A percentile compares a stretch with the other conserved stretches of the same genome.
Conservation (phyloP, 352 stramenopile genomes). For the Pythium insidiosum region DNA sequence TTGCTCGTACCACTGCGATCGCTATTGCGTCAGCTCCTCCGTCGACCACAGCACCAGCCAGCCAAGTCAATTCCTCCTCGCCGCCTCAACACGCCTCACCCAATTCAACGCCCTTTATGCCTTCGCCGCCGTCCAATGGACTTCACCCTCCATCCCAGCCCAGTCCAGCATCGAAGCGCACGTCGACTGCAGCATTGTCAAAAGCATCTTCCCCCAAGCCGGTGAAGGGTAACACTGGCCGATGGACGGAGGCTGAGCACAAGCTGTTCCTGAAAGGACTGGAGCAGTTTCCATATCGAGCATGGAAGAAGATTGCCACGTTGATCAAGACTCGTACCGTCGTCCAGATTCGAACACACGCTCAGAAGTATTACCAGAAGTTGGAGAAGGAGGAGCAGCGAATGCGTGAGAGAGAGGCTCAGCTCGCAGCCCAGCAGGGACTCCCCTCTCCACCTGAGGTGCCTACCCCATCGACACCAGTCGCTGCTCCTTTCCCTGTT, state of each 20-base stretch:
- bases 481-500: neutral
- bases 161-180: too few species aligned
- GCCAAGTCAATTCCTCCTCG: too few species aligned
- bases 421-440: slow-evolving; percentile 13
- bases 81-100: too few species aligned
- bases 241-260: slow-evolving; percentile 83
- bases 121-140: too few species aligned
- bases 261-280: slow-evolving; percentile 85
- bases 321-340: slow-evolving; percentile 92
- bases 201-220: slow-evolving; percentile 16
- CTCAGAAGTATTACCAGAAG: slow-evolving; percentile 89
- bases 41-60: neutral
- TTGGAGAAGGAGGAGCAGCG: slow-evolving; percentile 81
- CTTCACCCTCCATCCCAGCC: too few species aligned
- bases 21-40: neutral
- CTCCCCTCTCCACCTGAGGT: neutral
- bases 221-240: slow-evolving; percentile 70
- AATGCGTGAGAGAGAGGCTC: slow-evolving; percentile 58
- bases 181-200: neutral
- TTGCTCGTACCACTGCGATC: too few species aligned
- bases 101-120: too few species aligned
- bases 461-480: slow-evolving; percentile 3
- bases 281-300: slow-evolving; percentile 78
- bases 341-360: slow-evolving; percentile 85
- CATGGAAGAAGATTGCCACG: slow-evolving; percentile 91